Conservation (phyloP, 805 yeast genomes). For the Kluyveromyces nonfermentans region DNA sequence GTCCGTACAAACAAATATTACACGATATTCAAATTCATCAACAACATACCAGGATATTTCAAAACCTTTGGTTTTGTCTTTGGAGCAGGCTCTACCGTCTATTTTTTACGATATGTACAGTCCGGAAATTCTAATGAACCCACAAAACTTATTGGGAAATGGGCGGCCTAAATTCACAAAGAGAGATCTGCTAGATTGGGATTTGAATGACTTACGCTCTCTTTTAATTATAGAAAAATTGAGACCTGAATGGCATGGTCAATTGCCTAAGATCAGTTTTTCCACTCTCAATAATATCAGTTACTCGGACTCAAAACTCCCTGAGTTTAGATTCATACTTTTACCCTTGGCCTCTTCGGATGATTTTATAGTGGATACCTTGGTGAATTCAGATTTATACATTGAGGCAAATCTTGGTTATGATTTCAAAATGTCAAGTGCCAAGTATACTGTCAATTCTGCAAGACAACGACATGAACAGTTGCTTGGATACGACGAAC, state of each 20-base stretch:
- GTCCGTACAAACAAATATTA: background rate
- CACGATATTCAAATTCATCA: background rate
- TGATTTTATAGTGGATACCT: conserved; percentile 36
- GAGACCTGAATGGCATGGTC: conserved; percentile 47
- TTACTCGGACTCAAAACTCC: conserved; percentile 15
- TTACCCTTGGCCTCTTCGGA: conserved; percentile 48
- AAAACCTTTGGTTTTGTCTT: conserved; percentile 17
- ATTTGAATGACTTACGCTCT: conserved; percentile 58
- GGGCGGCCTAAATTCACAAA: conserved; percentile 58
- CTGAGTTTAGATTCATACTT: conserved; percentile 38
- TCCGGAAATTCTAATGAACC: conserved; percentile 42
- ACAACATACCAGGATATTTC: background rate
- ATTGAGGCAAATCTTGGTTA: conserved; percentile 49
- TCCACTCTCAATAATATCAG: conserved; percentile 6
- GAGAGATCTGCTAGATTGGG: conserved; percentile 61
- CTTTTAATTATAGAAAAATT: conserved; percentile 43
- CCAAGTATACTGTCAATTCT: conserved; percentile 49
- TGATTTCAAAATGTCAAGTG: conserved; percentile 48
- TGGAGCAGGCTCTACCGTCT: conserved; percentile 45
- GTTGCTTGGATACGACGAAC: conserved; percentile 17
- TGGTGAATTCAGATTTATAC: conserved; percentile 56
- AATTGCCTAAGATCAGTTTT: conserved; percentile 36
- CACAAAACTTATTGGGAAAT: conserved; percentile 34
- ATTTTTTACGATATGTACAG: conserved; percentile 48
- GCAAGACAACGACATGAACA: conserved; percentile 44